Evolutionary conservation across 2,329 filamentous ascomycete species (phyloP).

Genomic region (Penicillium griseofulvum): DNA sequence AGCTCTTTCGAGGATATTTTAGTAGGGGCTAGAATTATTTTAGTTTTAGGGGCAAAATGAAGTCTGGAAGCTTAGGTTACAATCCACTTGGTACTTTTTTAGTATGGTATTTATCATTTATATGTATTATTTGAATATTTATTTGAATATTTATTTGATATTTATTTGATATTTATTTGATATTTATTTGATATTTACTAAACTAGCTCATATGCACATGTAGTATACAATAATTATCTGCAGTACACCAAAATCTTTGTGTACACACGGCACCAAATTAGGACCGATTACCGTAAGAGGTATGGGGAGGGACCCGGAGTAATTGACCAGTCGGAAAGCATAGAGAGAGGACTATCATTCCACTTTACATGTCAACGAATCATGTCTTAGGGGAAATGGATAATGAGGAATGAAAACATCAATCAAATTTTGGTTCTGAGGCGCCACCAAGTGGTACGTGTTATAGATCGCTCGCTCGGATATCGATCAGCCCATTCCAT

Average conservation of each 20-base stretch:
- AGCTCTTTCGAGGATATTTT: too few relatives aligned
- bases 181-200: too few relatives aligned
- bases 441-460: constrained; percentile 6
- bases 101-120: too few relatives aligned
- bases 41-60: too few relatives aligned
- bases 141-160: too few relatives aligned
- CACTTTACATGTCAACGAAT: background rate
- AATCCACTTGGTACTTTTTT: too few relatives aligned
- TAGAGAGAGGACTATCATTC: background rate
- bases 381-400: background rate
- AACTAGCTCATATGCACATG: too few relatives aligned
- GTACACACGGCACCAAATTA: background rate
- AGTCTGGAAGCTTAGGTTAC: too few relatives aligned
- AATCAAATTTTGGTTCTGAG: background rate
- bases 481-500: constrained; percentile 14
- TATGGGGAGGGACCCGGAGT: background rate
- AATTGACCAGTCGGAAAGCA: constrained; percentile 1
- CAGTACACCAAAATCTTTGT: background rate
- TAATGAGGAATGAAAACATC: background rate
- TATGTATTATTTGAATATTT: too few relatives aligned
- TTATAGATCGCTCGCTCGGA: constrained; percentile 7
- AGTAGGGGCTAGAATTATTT: too few relatives aligned
- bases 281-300: background rate
- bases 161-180: too few relatives aligned
- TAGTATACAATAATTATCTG: background rate